These are phyloP conservation scores for Sanguinoderma infundibulare DNA, from an alignment of 1,284 basidiomycete species.

Conservation along the genomic window DNA sequence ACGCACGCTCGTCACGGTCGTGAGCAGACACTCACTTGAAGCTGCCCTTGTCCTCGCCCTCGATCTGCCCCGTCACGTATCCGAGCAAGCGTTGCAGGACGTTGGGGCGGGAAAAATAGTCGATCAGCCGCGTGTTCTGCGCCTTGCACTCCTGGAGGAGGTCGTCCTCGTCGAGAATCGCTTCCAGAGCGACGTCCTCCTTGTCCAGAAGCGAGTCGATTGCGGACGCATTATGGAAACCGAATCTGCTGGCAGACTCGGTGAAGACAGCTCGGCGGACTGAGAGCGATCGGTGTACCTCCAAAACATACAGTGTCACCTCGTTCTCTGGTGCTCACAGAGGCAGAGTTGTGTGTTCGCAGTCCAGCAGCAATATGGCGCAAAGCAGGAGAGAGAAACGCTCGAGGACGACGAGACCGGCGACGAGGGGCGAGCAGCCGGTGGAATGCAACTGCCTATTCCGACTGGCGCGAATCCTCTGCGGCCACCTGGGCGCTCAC, in stretches of 20 bases:
- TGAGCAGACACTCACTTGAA: constrained; percentile 67
- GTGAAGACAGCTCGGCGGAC: constrained; percentile 26
- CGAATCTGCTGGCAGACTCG: constrained; percentile 61
- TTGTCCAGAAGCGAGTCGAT: constrained; percentile 86
- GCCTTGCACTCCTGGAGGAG: constrained; percentile 95
- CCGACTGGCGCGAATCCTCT: constrained; percentile 25
- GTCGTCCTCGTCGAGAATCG: constrained; percentile 94
- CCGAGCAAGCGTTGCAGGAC: constrained; percentile 81
- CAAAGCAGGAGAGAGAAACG: neutral
- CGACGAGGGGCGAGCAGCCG: neutral
- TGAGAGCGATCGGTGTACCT: constrained; percentile 32
- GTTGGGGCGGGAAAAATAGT: constrained; percentile 83
- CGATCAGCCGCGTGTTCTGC: constrained; percentile 87
- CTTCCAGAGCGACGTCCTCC: constrained; percentile 85
- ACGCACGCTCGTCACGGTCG: constrained; percentile 1
- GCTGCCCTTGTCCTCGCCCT: constrained; percentile 72
- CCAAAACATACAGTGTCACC: constrained; percentile 36
- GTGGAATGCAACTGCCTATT: constrained; percentile 27
- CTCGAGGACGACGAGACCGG: neutral
- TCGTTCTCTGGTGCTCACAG: neutral
- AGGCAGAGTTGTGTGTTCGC: neutral
- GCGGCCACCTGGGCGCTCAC: constrained; percentile 15
- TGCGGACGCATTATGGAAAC: constrained; percentile 81
- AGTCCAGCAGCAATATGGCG: constrained; percentile 1
- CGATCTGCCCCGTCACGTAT: constrained; percentile 87